phyloP scores from a whole-genome alignment of 2,329 filamentous ascomycete species.

The Colletotrichum gigasporum region DNA sequence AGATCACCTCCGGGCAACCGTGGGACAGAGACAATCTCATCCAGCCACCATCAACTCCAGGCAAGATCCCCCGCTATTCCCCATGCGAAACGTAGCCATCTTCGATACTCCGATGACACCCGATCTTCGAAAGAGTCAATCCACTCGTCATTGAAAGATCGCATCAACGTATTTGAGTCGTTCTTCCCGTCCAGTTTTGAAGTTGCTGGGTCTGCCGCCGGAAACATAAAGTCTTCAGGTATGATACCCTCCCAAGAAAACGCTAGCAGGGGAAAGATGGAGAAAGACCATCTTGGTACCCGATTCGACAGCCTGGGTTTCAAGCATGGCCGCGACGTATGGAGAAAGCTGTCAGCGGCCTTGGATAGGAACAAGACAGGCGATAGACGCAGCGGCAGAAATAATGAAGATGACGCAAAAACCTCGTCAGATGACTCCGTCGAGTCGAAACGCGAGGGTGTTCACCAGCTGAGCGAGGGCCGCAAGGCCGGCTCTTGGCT shows the following conservation, averaged over 20 bases:
- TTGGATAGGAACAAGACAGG: neutral
- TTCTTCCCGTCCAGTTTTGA: neutral
- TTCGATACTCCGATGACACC: neutral
- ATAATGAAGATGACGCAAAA: neutral
- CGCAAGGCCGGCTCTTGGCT: neutral
- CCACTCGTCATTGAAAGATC: neutral
- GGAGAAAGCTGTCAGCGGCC: constrained; percentile 6
- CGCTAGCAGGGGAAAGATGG: neutral
- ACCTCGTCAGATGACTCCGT: too few species aligned
- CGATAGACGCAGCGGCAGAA: neutral
- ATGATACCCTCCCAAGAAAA: neutral
- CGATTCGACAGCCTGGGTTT: constrained; percentile 3
- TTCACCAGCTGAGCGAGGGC: neutral
- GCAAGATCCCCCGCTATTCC: neutral
- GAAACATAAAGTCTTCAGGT: neutral
- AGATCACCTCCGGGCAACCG: neutral
- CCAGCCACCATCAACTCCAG: neutral
- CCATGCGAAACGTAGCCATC: neutral
- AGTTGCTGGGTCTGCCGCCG: too few species aligned
- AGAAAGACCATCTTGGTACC: neutral
- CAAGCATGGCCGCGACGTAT: constrained; percentile 8
- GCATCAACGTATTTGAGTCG: neutral
- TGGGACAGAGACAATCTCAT: neutral
- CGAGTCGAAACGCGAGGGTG: too few species aligned
- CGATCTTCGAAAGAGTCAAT: neutral